A percentile compares a stretch with the other conserved stretches of the same genome.
These are phyloP conservation scores for Xylariales sp. DNA, from an alignment of 2,329 filamentous ascomycete genomes.

Conservation along the genomic window DNA sequence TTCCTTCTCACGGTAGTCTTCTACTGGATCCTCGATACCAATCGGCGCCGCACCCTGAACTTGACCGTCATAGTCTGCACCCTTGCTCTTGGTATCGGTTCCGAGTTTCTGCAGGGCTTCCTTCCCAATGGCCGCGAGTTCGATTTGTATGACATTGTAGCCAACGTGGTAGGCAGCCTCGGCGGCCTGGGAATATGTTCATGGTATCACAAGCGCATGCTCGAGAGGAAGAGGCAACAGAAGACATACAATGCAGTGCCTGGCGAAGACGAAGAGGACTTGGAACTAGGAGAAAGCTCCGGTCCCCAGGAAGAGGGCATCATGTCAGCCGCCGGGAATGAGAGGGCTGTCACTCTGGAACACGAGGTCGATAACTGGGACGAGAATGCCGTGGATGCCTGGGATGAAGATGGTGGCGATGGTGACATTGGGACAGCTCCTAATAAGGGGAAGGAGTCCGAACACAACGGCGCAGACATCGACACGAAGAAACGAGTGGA, in stretches of 20 bases:
- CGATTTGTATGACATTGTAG: conserved; percentile 80
- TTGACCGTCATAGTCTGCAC: conserved; percentile 80
- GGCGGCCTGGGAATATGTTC: conserved; percentile 68
- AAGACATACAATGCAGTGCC: conserved; percentile 69
- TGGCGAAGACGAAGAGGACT: conserved; percentile 57
- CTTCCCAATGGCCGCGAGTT: conserved; percentile 68
- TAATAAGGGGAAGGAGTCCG: conserved; percentile 15
- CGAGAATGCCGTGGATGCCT: conserved; percentile 65
- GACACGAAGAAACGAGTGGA: conserved; percentile 31
- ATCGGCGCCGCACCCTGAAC: conserved; percentile 77
- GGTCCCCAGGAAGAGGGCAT: conserved; percentile 61
- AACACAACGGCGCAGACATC: conserved; percentile 22
- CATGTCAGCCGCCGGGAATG: conserved; percentile 28
- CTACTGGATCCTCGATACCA: conserved; percentile 96
- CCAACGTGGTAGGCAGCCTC: conserved; percentile 78
- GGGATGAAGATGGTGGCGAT: conserved; percentile 45
- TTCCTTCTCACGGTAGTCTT: conserved; percentile 82
- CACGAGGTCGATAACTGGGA: conserved; percentile 92
- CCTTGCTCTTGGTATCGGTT: conserved; percentile 63
- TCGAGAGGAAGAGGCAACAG: conserved; percentile 74
- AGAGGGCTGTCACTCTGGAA: conserved; percentile 50
- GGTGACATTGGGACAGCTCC: conserved; percentile 16
- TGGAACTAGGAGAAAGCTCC: conserved; percentile 68
- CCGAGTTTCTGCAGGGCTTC: conserved; percentile 70
- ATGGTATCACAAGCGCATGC: conserved; percentile 94